Percentiles rank a stretch among this genome's conserved stretches.
Evolutionary conservation across 352 stramenopile genomes (phyloP).

Genomic region (Phytophthora quininea): DNA sequence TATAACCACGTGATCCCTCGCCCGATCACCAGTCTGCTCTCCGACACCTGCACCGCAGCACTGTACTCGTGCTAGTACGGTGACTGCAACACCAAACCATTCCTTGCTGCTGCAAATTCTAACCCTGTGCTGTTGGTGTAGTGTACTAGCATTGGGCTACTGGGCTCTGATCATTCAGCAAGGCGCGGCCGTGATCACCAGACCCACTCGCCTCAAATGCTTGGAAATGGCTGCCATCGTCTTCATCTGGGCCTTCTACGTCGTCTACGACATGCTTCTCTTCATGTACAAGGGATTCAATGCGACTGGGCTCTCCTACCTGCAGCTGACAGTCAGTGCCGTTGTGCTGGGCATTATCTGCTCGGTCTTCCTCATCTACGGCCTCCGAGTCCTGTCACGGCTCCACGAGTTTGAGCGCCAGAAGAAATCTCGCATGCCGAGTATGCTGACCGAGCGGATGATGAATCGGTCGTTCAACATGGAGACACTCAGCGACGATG

Average conservation of each 20-base stretch:
- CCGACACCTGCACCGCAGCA: conserved; percentile 38
- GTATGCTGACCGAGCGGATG: conserved; percentile 11
- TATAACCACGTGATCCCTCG: conserved; percentile 37
- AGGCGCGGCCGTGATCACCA: conserved; percentile 16
- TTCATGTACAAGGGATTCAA: conserved; percentile 43
- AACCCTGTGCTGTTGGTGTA: background rate
- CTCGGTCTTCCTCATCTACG: conserved; percentile 32
- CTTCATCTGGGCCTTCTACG: conserved; percentile 34
- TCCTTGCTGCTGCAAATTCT: background rate
- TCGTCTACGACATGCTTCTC: conserved; percentile 30
- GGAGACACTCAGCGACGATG: conserved; percentile 26
- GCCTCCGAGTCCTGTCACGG: conserved; percentile 28
- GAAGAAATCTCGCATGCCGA: conserved; percentile 18
- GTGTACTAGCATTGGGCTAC: conserved; percentile 33
- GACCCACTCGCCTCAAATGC: conserved; percentile 18
- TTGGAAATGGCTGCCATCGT: conserved; percentile 26
- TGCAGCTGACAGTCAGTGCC: conserved; percentile 27
- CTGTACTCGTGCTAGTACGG: conserved; percentile 43
- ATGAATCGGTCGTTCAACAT: conserved; percentile 31
- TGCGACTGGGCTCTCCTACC: conserved; percentile 19
- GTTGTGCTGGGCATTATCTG: conserved; percentile 32
- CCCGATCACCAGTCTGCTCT: conserved; percentile 28
- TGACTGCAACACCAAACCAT: background rate
- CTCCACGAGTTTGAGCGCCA: conserved; percentile 28
- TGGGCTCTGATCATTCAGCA: conserved; percentile 42